phyloP scores from a whole-genome alignment of 2,329 filamentous ascomycete genomes.

The Paecilomyces fulvus region DNA sequence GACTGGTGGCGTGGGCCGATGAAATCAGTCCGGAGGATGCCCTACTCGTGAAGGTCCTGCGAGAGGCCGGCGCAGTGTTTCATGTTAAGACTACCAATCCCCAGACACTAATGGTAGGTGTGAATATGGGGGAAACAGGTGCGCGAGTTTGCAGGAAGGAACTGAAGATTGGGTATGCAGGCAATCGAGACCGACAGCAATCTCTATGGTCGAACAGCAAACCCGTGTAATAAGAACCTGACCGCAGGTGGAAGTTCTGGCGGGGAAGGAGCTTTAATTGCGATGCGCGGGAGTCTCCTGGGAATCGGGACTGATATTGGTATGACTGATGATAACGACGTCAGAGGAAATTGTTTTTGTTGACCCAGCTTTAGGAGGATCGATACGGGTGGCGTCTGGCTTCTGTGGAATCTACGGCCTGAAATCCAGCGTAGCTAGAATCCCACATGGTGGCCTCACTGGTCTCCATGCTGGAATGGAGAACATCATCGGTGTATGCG shows the following conservation, averaged over 20 bases:
- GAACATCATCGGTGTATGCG: neutral
- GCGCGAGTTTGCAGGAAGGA: neutral
- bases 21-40: slow-evolving; percentile 2
- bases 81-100: slow-evolving; percentile 26
- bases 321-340: neutral
- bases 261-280: slow-evolving; percentile 15
- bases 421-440: slow-evolving; percentile 13
- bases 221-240: slow-evolving; percentile 15
- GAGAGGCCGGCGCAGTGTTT: slow-evolving; percentile 19
- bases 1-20: slow-evolving; percentile 16
- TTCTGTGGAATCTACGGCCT: slow-evolving; percentile 18
- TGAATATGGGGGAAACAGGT: neutral
- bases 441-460: slow-evolving; percentile 11
- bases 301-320: slow-evolving; percentile 17
- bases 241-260: slow-evolving; percentile 15
- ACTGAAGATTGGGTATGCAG: neutral
- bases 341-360: neutral
- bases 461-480: slow-evolving; percentile 5
- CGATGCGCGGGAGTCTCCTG: slow-evolving; percentile 14
- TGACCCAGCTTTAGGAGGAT: slow-evolving; percentile 8
- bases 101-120: slow-evolving; percentile 14
- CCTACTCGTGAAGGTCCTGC: slow-evolving; percentile 9
- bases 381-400: slow-evolving; percentile 16
- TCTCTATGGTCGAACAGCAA: slow-evolving; percentile 18
- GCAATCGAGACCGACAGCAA: slow-evolving; percentile 21